phyloP scores from a whole-genome alignment of 2,329 filamentous ascomycete genomes.

The Trichophyton equinum region DNA sequence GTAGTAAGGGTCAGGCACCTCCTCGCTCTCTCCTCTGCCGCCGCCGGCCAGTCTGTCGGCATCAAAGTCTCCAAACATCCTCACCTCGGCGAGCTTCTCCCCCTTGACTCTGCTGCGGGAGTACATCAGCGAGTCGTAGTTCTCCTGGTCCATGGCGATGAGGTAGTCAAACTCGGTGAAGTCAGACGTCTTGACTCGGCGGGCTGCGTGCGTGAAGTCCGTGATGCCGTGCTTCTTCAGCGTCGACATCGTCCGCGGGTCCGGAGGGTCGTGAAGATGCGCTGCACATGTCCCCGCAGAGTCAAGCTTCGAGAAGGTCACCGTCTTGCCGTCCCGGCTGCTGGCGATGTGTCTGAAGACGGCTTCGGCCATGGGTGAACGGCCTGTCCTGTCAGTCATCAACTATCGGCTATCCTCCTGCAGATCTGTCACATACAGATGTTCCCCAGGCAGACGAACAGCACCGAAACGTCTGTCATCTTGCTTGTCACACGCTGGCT shows the following conservation, averaged over 20 bases:
- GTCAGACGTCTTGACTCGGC: conserved; percentile 59
- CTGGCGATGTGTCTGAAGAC: conserved; percentile 59
- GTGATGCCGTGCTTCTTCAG: conserved; percentile 62
- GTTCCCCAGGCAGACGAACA: conserved; percentile 95
- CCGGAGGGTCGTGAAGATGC: conserved; percentile 63
- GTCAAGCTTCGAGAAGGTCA: conserved; percentile 57
- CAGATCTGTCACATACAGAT: conserved; percentile 51
- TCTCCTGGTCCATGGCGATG: conserved; percentile 81
- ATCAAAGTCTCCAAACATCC: conserved; percentile 71
- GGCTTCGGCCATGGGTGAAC: conserved; percentile 90
- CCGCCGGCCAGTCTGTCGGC: conserved; percentile 29
- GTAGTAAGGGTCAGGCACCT: conserved; percentile 85
- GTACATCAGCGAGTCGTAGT: conserved; percentile 57
- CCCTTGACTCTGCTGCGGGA: conserved; percentile 41
- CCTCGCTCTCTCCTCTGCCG: conserved; percentile 30
- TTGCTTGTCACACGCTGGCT: background rate
- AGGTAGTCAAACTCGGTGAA: conserved; percentile 85
- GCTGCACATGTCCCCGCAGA: conserved; percentile 86
- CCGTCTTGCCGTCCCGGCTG: conserved; percentile 40
- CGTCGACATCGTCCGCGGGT: conserved; percentile 71
- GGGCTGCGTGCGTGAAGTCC: conserved; percentile 63
- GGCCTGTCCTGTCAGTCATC: conserved; percentile 29
- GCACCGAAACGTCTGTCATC: conserved; percentile 48
- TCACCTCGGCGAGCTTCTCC: conserved; percentile 42
- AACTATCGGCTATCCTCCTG: background rate